Conservation (phyloP, 306 rosid species). For the Ziziphus jujuba region DNA sequence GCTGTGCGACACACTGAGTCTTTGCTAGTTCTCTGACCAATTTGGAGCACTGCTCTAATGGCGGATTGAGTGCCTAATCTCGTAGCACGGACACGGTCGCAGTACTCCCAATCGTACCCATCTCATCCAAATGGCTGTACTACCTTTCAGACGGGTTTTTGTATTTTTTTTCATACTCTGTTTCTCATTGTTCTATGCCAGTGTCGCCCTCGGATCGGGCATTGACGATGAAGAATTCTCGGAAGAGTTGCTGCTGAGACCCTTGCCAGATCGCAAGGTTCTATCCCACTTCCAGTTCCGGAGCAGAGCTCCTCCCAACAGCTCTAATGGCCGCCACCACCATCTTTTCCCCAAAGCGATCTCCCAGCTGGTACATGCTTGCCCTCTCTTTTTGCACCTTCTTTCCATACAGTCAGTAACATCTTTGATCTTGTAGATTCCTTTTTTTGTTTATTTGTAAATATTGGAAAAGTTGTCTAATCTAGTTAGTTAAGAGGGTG, state of each 20-base stretch:
- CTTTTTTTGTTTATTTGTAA: neutral
- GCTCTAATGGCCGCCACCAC: constrained; percentile 67
- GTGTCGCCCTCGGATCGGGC: constrained; percentile 30
- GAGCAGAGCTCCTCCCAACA: constrained; percentile 51
- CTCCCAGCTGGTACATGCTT: constrained; percentile 69
- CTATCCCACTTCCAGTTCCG: constrained; percentile 81
- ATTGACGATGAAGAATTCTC: constrained; percentile 64
- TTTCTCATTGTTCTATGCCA: constrained; percentile 18
- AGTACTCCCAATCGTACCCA: constrained; percentile 1
- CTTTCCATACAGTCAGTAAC: neutral
- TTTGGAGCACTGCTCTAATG: constrained; percentile 23
- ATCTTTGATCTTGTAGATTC: constrained; percentile 11
- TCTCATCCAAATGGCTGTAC: constrained; percentile 40
- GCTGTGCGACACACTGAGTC: neutral
- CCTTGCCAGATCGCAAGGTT: constrained; percentile 88
- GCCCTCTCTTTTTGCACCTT: neutral
- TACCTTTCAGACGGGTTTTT: constrained; percentile 9
- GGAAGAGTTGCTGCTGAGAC: constrained; percentile 83
- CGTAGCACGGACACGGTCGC: neutral
- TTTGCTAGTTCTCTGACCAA: neutral
- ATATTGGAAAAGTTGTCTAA: neutral
- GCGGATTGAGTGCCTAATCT: constrained; percentile 32
- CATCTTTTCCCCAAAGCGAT: constrained; percentile 93
- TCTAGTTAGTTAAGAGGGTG: too few relatives aligned
- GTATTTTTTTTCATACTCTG: constrained; percentile 28